Conservation (phyloP, 2,329 filamentous ascomycete species). For the Aspergillus udagawae region DNA sequence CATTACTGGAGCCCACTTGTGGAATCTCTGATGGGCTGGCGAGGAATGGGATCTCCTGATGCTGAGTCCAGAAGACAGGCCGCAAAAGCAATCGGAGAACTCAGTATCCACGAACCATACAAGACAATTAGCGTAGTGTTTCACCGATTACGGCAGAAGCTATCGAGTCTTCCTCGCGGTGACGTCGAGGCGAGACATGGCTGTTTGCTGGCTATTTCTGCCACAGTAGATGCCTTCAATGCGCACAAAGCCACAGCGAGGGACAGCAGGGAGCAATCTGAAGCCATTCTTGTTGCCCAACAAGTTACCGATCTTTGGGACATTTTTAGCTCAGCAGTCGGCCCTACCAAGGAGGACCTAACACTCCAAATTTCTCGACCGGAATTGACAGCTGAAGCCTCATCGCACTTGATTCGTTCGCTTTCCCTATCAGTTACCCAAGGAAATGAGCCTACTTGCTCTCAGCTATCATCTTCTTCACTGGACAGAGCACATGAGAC, state of each 20-base stretch:
- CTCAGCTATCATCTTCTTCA: slow-evolving; percentile 17
- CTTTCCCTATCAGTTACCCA: slow-evolving; percentile 28
- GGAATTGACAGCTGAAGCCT: slow-evolving; percentile 40
- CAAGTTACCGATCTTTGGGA: slow-evolving; percentile 34
- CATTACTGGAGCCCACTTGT: slow-evolving; percentile 66
- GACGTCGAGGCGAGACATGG: slow-evolving; percentile 44
- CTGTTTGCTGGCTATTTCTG: slow-evolving; percentile 38
- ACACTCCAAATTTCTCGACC: slow-evolving; percentile 38
- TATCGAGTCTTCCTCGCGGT: slow-evolving; percentile 36
- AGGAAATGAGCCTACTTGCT: slow-evolving; percentile 4
- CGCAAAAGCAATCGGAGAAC: slow-evolving; percentile 62
- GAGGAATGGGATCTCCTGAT: slow-evolving; percentile 80
- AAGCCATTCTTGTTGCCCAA: slow-evolving; percentile 22
- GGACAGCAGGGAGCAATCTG: slow-evolving; percentile 17
- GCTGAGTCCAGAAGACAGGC: slow-evolving; percentile 67
- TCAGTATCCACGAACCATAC: slow-evolving; percentile 33
- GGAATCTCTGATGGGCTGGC: slow-evolving; percentile 72
- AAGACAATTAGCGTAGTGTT: slow-evolving; percentile 28
- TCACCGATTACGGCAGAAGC: slow-evolving; percentile 28
- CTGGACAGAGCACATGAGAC: slow-evolving; percentile 29
- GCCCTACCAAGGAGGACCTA: slow-evolving; percentile 36
- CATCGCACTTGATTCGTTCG: slow-evolving; percentile 36
- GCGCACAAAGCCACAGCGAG: slow-evolving; percentile 11
- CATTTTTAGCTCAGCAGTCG: slow-evolving; percentile 31
- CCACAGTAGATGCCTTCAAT: slow-evolving; percentile 34